A percentile compares a stretch with the other conserved stretches of the same genome.
Conservation (phyloP, 169 alveolate species). For the Cryptosporidium canis region DNA sequence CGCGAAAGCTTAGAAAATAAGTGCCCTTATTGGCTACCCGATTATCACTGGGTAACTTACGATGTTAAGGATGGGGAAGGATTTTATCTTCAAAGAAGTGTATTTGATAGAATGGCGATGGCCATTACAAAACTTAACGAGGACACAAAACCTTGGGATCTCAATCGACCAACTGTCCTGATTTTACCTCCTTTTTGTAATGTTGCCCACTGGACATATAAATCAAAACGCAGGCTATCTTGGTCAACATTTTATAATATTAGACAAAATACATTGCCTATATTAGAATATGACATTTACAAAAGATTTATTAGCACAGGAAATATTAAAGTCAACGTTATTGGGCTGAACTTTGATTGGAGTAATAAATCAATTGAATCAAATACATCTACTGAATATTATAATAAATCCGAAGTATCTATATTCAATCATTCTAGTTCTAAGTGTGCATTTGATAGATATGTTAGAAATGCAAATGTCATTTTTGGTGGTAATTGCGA, state of each 20-base stretch:
- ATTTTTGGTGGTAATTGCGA: slow-evolving; percentile 39
- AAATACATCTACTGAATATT: neutral
- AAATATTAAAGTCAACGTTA: neutral
- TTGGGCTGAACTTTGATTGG: slow-evolving; percentile 44
- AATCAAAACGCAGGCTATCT: slow-evolving; percentile 11
- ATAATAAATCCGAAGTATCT: neutral
- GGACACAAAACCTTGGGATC: neutral
- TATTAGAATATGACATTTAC: slow-evolving; percentile 21
- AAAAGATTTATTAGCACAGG: neutral
- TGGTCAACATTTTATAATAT: slow-evolving; percentile 45
- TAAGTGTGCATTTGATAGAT: neutral
- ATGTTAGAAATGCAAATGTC: neutral
- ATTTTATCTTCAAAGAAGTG: slow-evolving; percentile 47
- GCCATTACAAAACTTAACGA: slow-evolving; percentile 6
- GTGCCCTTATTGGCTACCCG: slow-evolving; percentile 43
- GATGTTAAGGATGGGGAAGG: slow-evolving; percentile 70
- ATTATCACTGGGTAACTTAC: slow-evolving; percentile 21
- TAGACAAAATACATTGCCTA: neutral
- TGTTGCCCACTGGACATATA: slow-evolving; percentile 55
- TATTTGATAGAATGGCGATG: slow-evolving; percentile 52
- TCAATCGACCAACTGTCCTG: neutral
- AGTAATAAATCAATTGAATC: neutral
- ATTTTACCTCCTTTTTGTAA: slow-evolving; percentile 58
- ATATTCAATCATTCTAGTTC: neutral
- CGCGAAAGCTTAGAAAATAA: neutral